Conservation (phyloP, 2,329 filamentous ascomycete genomes). For the Rugonectria rugulosa region DNA sequence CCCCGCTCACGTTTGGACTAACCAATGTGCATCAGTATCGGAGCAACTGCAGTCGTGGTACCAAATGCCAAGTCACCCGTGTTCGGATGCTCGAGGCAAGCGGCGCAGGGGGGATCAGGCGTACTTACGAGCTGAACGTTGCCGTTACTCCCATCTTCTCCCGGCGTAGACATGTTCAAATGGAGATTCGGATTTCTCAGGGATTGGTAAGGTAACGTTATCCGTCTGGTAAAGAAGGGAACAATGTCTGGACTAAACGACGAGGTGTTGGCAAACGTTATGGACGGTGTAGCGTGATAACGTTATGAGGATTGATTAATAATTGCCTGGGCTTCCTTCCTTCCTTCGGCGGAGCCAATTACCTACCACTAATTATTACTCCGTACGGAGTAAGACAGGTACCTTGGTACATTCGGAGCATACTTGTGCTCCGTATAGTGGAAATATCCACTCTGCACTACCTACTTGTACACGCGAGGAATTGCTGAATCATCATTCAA, state of each 20-base stretch:
- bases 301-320: constrained; percentile 11
- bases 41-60: not conserved
- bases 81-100: no score
- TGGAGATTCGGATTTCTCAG: not conserved
- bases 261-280: constrained; percentile 3
- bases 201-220: not conserved
- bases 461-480: no score
- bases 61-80: not conserved
- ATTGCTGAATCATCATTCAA: not conserved
- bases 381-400: no score
- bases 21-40: not conserved
- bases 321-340: constrained; percentile 10
- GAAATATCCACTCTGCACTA: no score
- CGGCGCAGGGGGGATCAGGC: not conserved
- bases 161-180: constrained; percentile 26
- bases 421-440: no score
- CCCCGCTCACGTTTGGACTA: constrained; percentile 38
- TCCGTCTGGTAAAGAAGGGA: not conserved
- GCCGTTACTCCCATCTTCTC: constrained; percentile 11
- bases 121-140: constrained; percentile 2
- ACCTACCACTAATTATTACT: no score
- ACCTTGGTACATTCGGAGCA: no score
- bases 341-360: no score
- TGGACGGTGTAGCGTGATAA: constrained; percentile 1
- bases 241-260: not conserved